Evolutionary conservation across 768 basidiomycete species (phyloP).

Genomic region (Lactifluus piperatus): DNA sequence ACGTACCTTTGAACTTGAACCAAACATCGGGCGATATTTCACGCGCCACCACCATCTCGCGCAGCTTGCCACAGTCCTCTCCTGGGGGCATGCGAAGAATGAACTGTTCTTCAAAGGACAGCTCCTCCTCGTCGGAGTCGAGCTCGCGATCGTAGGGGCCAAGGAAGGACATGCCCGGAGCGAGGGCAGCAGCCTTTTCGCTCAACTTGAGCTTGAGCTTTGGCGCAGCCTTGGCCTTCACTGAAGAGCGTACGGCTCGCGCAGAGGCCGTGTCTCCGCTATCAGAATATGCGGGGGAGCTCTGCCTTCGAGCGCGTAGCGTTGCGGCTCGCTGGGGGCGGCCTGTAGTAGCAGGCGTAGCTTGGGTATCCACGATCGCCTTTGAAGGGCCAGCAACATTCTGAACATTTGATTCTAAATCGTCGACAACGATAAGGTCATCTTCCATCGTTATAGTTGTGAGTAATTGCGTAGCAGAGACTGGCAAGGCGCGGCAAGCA

Average conservation of each 20-base stretch:
- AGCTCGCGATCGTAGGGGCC: slow-evolving; percentile 91
- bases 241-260: slow-evolving; percentile 38
- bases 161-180: slow-evolving; percentile 80
- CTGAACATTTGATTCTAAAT: slow-evolving; percentile 38
- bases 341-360: slow-evolving; percentile 16
- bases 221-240: slow-evolving; percentile 40
- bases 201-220: slow-evolving; percentile 86
- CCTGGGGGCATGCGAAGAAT: slow-evolving; percentile 83
- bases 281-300: slow-evolving; percentile 22
- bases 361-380: background rate
- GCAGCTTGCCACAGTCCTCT: slow-evolving; percentile 68
- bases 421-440: slow-evolving; percentile 55
- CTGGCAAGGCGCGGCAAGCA: too few species aligned
- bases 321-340: slow-evolving; percentile 20
- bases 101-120: slow-evolving; percentile 96
- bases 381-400: slow-evolving; percentile 25
- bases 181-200: slow-evolving; percentile 71
- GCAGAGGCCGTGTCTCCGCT: slow-evolving; percentile 29
- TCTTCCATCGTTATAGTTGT: slow-evolving; percentile 37
- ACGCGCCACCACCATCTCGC: slow-evolving; percentile 72
- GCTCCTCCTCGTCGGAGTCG: slow-evolving; percentile 90
- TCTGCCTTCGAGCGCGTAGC: slow-evolving; percentile 19
- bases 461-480: too few species aligned
- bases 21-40: slow-evolving; percentile 77
- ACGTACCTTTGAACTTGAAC: slow-evolving; percentile 94